Evolutionary conservation across 805 yeast species (phyloP), one percentile per base, ranked within the genome.

Genomic region (Ogataea kodamae): DNA sequence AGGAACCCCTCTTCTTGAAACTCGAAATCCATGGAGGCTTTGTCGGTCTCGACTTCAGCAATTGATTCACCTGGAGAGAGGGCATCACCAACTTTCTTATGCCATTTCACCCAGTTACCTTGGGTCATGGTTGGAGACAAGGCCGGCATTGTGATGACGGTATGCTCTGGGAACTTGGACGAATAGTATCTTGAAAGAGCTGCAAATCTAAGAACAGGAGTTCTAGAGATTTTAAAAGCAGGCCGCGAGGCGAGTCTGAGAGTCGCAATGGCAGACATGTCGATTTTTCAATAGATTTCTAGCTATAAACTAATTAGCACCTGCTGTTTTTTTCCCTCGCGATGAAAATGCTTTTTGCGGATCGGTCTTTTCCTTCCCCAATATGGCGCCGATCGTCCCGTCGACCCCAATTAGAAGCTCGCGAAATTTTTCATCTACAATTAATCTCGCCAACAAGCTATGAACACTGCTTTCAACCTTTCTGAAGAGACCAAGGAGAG

Each of bases 71-170:
- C 98, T 13, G 97, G 92, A 18, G 73, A 54, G 48, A 92, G 76
- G 61, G 76, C 65, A 60, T 92, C 98, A 55, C 98, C 98, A 22
- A 80, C 85, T 27, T 74, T 64, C 70, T 89, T 92, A 59, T 78
- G 74, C 98, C 98, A 92, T 40, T 76, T 70, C 23, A 90, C 90
- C 46, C 92, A 69, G 62, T 78, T 81, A 59, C 98, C 98, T 58
- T 85, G 90, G 42, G 96, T 84, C 99, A 92, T 92, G 35, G 99
- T 92, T 47, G 99, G 98, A n/a, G 97, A 90, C 54, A 92, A 70
- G 7, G 99, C 98, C 30, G 98, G 99, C 98, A 92, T 92, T 60
- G 81, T 81, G 52, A 92, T 87, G 55, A 92, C 79, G 41, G 83
- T 77, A 65, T 92, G 97, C 13, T 49, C 55, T 22, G 65, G 67